Evolutionary conservation across 805 yeast genomes (phyloP).

Genomic region (Deakozyma indianensis): DNA sequence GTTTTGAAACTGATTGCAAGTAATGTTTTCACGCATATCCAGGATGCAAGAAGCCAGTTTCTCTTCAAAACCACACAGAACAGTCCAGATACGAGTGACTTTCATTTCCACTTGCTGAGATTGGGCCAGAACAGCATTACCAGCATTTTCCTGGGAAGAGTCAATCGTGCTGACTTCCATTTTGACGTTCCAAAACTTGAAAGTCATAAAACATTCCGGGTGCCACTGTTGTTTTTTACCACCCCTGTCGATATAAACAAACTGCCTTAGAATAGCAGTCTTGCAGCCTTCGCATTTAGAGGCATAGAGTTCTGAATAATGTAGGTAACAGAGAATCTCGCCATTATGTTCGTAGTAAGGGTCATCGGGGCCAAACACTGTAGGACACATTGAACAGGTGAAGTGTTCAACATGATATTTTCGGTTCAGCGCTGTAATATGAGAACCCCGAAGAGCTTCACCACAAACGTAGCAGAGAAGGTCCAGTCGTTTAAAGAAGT

Average conservation of each 20-base stretch:
- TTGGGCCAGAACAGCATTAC: slow-evolving; percentile 15
- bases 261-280: slow-evolving; percentile 82
- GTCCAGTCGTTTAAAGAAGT: slow-evolving; percentile 74
- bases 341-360: slow-evolving; percentile 81
- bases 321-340: slow-evolving; percentile 78
- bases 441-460: slow-evolving; percentile 77
- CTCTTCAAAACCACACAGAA: slow-evolving; percentile 80
- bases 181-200: slow-evolving; percentile 88
- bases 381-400: slow-evolving; percentile 74
- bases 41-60: slow-evolving; percentile 79
- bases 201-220: slow-evolving; percentile 97
- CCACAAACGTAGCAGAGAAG: slow-evolving; percentile 80
- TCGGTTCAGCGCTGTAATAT: slow-evolving; percentile 83
- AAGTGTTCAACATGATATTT: slow-evolving; percentile 94
- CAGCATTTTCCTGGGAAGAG: slow-evolving; percentile 3
- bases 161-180: slow-evolving; percentile 25
- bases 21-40: slow-evolving; percentile 77
- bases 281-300: slow-evolving; percentile 88
- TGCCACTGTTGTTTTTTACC: slow-evolving; percentile 96
- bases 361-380: slow-evolving; percentile 80
- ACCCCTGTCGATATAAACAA: slow-evolving; percentile 82
- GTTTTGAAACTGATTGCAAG: slow-evolving; percentile 50
- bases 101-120: slow-evolving; percentile 54
- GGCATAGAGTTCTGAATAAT: slow-evolving; percentile 76
- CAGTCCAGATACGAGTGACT: slow-evolving; percentile 63